Conservation (phyloP, 2,329 filamentous ascomycete genomes). For the Colletotrichum magnum region DNA sequence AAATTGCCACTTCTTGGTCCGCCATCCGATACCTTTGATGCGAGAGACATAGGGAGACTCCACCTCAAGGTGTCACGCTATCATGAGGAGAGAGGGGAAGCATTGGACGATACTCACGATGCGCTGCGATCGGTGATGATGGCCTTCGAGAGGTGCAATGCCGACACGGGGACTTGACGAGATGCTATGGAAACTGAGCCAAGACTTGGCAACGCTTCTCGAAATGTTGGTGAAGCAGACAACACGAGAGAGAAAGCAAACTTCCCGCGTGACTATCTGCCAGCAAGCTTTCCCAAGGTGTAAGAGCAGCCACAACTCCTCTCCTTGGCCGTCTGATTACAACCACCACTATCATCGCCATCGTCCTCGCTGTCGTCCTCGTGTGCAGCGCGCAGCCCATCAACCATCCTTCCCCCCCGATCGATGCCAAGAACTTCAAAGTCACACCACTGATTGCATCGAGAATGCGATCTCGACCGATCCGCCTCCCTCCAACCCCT, state of each 20-base stretch:
- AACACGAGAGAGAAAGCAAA: too few species aligned
- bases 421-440: neutral
- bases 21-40: too few species aligned
- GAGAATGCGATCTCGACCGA: constrained; percentile 5
- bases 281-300: constrained; percentile 12
- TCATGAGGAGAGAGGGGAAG: neutral
- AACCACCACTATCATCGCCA: too few species aligned
- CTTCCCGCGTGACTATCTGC: neutral
- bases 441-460: constrained; percentile 1
- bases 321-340: constrained; percentile 17
- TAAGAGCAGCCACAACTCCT: constrained; percentile 25
- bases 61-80: neutral
- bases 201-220: constrained; percentile 14
- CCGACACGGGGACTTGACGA: neutral
- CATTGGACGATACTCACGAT: too few species aligned
- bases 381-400: neutral
- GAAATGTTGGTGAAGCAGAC: neutral
- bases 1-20: constrained; percentile 17
- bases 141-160: neutral
- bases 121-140: neutral
- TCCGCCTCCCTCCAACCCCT: neutral
- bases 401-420: neutral
- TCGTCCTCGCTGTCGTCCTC: constrained; percentile 6
- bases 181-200: constrained; percentile 8
- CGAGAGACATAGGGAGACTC: neutral